Conservation (phyloP, 441 rosid species). For the Pelargonium australe region DNA sequence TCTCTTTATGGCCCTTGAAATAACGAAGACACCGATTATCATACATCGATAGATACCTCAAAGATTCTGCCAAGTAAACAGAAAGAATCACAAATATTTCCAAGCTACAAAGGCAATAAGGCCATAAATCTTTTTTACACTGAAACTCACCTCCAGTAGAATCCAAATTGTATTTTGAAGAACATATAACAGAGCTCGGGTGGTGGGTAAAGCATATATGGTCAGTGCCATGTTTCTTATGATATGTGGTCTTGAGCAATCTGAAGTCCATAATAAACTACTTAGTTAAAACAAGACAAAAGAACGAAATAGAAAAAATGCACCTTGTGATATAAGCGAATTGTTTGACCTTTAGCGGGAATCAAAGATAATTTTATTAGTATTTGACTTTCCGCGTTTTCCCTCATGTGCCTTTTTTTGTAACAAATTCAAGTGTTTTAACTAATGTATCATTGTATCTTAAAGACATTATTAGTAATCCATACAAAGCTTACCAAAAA, state of each 20-base stretch:
- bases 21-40: constrained; percentile 92
- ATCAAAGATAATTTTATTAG: too few relatives aligned
- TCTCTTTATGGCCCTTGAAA: constrained; percentile 93
- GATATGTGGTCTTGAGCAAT: constrained; percentile 86
- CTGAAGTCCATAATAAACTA: constrained; percentile 26
- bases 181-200: constrained; percentile 87
- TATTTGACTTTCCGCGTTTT: neutral
- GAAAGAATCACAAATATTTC: constrained; percentile 12
- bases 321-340: neutral
- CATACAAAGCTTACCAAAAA: too few relatives aligned
- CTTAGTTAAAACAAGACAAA: neutral
- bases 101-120: neutral
- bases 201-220: constrained; percentile 94
- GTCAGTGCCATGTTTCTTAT: constrained; percentile 87
- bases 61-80: constrained; percentile 45
- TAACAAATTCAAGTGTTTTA: too few relatives aligned
- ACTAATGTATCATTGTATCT: too few relatives aligned
- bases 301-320: neutral
- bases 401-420: too few relatives aligned
- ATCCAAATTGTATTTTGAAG: constrained; percentile 67
- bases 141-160: constrained; percentile 60
- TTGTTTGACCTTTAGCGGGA: too few relatives aligned
- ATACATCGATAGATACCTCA: constrained; percentile 85
- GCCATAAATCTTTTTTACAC: constrained; percentile 8
- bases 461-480: too few relatives aligned